Evolutionary conservation across 1,284 basidiomycete genomes (phyloP).

Genomic region (Ceraceosorus bombacis): DNA sequence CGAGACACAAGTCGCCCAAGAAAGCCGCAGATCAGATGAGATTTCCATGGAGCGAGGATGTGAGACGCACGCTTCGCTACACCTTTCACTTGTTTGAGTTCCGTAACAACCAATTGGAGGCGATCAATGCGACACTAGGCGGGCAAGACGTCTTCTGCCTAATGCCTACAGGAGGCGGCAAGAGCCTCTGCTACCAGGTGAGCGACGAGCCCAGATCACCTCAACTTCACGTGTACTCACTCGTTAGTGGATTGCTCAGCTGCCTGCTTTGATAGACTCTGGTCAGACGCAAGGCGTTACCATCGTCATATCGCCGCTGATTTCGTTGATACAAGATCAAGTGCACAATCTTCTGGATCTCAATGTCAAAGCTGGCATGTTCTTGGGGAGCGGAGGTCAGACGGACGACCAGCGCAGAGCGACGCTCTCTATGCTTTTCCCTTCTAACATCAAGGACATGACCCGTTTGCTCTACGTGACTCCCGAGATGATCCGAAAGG

Average conservation of each 20-base stretch:
- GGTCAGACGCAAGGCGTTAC: slow-evolving; percentile 74
- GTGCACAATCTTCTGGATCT: slow-evolving; percentile 63
- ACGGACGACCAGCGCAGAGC: slow-evolving; percentile 46
- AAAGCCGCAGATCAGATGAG: slow-evolving; percentile 7
- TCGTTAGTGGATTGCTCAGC: slow-evolving; percentile 24
- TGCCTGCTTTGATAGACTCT: slow-evolving; percentile 72
- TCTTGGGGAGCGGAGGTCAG: slow-evolving; percentile 58
- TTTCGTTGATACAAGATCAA: slow-evolving; percentile 87
- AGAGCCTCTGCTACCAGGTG: slow-evolving; percentile 59
- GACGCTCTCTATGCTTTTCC: slow-evolving; percentile 52
- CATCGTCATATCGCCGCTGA: slow-evolving; percentile 80
- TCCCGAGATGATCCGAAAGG: slow-evolving; percentile 70
- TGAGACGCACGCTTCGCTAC: slow-evolving; percentile 58
- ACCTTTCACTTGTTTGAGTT: slow-evolving; percentile 67
- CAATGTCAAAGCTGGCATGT: slow-evolving; percentile 64
- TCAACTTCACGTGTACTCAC: too few relatives aligned
- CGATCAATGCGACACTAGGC: slow-evolving; percentile 69
- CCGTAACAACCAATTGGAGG: slow-evolving; percentile 76
- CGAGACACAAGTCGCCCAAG: neutral
- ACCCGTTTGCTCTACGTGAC: slow-evolving; percentile 77
- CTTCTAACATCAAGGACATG: neutral
- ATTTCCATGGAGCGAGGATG: slow-evolving; percentile 56
- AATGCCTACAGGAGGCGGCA: slow-evolving; percentile 95
- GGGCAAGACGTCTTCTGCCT: slow-evolving; percentile 86
- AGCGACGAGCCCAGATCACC: slow-evolving; percentile 6